Percentiles rank a stretch among this genome's conserved stretches.
Conservation (phyloP, 202 grass and related monocot species). For the Schoenoplectus tabernaemontani region DNA sequence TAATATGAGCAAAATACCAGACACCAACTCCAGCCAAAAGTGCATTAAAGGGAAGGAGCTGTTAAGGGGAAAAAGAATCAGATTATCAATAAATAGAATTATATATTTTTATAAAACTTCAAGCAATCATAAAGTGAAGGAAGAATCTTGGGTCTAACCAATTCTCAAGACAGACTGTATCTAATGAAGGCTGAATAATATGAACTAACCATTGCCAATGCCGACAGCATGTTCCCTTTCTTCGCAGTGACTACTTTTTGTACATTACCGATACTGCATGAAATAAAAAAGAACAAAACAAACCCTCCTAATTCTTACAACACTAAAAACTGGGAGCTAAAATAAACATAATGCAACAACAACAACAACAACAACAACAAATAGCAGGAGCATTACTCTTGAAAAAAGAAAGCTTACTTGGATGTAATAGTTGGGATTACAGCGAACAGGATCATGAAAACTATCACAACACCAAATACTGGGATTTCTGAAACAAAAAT, state of each 20-base stretch:
- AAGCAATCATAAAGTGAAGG: neutral
- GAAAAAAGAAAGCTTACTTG: constrained; percentile 52
- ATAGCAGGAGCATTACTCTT: neutral
- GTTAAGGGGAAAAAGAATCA: constrained; percentile 32
- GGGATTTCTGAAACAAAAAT: constrained; percentile 69
- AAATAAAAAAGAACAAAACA: constrained; percentile 13
- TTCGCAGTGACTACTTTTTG: constrained; percentile 60
- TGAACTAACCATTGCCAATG: constrained; percentile 82
- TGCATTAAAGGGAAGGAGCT: constrained; percentile 72
- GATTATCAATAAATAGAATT: constrained; percentile 3
- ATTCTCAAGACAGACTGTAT: constrained; percentile 10
- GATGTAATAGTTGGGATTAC: constrained; percentile 83
- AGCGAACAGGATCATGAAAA: constrained; percentile 69
- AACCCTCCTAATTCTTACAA: neutral
- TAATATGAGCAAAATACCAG: constrained; percentile 51
- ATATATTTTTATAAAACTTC: neutral
- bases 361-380: neutral
- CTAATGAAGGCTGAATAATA: constrained; percentile 3
- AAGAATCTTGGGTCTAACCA: neutral
- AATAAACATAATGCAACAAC: neutral
- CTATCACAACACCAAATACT: constrained; percentile 59
- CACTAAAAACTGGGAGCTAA: neutral
- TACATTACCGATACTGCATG: constrained; percentile 75
- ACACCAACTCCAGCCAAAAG: constrained; percentile 69
- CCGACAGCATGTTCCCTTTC: constrained; percentile 83